Conservation (phyloP, 306 rosid genomes). For the Comarum palustre region DNA sequence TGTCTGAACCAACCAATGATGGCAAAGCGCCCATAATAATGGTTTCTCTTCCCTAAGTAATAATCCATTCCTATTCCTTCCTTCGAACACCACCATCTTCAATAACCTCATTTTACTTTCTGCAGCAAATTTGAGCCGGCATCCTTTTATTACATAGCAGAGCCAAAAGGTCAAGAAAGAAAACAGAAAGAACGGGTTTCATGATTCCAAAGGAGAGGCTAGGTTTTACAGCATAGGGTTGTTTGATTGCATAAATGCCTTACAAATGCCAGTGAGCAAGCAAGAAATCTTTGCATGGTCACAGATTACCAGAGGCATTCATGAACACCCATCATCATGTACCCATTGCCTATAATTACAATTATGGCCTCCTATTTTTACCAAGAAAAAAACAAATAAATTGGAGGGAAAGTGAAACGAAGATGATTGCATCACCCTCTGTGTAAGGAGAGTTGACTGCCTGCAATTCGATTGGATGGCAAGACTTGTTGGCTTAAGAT, state of each 20-base stretch:
- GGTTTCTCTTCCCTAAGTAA: conserved; percentile 17
- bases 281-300: conserved; percentile 53
- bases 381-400: neutral
- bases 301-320: conserved; percentile 59
- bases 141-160: conserved; percentile 16
- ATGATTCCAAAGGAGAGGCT: conserved; percentile 40
- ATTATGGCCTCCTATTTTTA: conserved; percentile 51
- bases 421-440: conserved; percentile 47
- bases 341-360: conserved; percentile 85
- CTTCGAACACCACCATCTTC: conserved; percentile 29
- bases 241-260: conserved; percentile 62
- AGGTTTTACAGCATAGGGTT: conserved; percentile 13
- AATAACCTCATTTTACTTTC: conserved; percentile 48
- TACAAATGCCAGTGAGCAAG: conserved; percentile 46
- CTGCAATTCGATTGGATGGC: conserved; percentile 42
- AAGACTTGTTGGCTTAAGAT: conserved; percentile 67
- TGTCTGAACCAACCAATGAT: conserved; percentile 12
- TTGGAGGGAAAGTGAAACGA: conserved; percentile 16
- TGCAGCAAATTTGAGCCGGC: conserved; percentile 35
- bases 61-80: conserved; percentile 16
- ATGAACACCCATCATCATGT: conserved; percentile 75
- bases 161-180: neutral
- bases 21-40: conserved; percentile 9
- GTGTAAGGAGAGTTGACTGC: conserved; percentile 36
- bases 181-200: conserved; percentile 17